Evolutionary conservation across 2,329 filamentous ascomycete genomes (phyloP).

Genomic region (Leptographium galeiforme): DNA sequence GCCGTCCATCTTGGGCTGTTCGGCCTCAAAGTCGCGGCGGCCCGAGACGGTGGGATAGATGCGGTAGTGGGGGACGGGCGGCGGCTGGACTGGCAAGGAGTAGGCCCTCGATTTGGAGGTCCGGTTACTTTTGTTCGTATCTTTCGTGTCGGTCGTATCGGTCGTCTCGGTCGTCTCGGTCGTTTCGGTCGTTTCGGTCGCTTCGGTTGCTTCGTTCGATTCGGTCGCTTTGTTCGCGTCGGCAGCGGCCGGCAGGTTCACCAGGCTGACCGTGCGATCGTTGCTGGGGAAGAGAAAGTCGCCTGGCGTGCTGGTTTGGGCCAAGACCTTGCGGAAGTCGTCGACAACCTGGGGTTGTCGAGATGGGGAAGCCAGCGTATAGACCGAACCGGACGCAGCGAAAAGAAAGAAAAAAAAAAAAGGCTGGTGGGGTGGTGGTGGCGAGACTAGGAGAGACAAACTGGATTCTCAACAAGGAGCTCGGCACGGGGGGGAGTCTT

Average conservation of each 20-base stretch:
- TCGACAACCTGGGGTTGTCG: conserved; percentile 9
- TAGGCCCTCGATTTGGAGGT: background rate
- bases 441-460: too few species aligned
- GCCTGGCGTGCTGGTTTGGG: conserved; percentile 21
- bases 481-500: too few species aligned
- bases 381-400: background rate
- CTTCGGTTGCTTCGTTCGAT: background rate
- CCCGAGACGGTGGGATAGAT: conserved; percentile 11
- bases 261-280: conserved; percentile 14
- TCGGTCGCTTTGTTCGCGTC: background rate
- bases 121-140: background rate
- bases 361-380: conserved; percentile 12
- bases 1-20: conserved; percentile 57
- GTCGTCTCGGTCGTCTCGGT: too few species aligned
- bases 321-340: conserved; percentile 4
- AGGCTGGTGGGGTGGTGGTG: background rate
- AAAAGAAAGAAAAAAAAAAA: background rate
- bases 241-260: background rate
- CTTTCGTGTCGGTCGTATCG: background rate
- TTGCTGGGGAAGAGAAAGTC: conserved; percentile 26
- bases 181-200: background rate
- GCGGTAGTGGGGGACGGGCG: conserved; percentile 16
- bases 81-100: conserved; percentile 17
- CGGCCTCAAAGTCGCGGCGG: conserved; percentile 5
- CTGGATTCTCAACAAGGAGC: too few species aligned